Evolutionary conservation across 148 eudicot species (phyloP), one percentile per base, ranked within the genome.

Genomic region (Polygonum aviculare): DNA sequence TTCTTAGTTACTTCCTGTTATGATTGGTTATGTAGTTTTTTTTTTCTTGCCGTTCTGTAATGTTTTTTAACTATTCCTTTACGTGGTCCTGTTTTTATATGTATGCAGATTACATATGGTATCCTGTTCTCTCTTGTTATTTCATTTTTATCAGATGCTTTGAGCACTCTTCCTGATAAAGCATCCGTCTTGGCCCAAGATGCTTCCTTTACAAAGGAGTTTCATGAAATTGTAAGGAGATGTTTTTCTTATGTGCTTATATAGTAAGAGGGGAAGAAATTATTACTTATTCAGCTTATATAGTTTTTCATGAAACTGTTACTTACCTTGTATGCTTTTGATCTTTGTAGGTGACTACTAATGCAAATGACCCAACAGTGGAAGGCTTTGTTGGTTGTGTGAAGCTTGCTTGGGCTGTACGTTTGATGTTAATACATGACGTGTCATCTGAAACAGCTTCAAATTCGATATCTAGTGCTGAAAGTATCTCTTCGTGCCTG

Each of bases 321-420:
- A 36, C 21, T 10, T n/a, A 36, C 19, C 18, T 21, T 26, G 31
- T 31, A 31, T 62, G 60, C 76, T 75, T 72, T 44, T 73, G 73
- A 39, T 60, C 70, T 47, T 57, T 81, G 75, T 80, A 95, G 98
- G 86, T 95, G 49, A 88, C 88, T 84, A 80, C 79, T 78, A 67
- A 84, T 16, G 85, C 80, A 77, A 89, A 77, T 86, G 91, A 89
- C 84, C 87, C 91, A 72, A 67, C 54, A 21, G 85, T 88, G 73
- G 89, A 85, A 67, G 97, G 96, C 38, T 88, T 88, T 82, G 83
- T 90, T 77, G 90, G 85, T 80, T 89, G 93, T 86, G 93, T 92
- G 65, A 87, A 96, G 79, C 84, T 90, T 82, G 93, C 96, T 39
- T 95, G 98, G 97, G 86, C 87, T 76, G 96, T 91, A 36, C 96